Evolutionary conservation across 2,329 filamentous ascomycete species (phyloP), one percentile per base, ranked within the genome.

Genomic region (Hypoxylon sp.): DNA sequence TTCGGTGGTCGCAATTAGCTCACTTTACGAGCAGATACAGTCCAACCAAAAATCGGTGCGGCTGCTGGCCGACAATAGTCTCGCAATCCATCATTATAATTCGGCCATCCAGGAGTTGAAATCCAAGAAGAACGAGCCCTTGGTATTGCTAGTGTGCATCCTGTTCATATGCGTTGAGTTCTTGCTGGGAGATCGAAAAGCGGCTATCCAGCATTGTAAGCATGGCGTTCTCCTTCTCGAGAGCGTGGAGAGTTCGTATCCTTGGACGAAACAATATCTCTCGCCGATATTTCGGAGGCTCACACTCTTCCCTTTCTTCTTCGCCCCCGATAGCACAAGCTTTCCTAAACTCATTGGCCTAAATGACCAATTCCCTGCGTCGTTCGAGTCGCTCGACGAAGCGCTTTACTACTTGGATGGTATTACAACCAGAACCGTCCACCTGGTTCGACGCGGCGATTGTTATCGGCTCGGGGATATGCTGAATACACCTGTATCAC

Each of bases 161-260:
- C 69, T 83, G 14, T 82, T 83, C 60, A 74, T 80, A 33, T 82
- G 80, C 64, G 78, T 83, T 55, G 81, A 82, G 64, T 77, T 80
- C 58, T 70, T 82, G 0, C 76, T 77, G 0, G 79, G 76, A 7
- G 75, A 82, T 68, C 70, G 70, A 16, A 67, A 73, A 4, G 72
- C 74, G 2, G 80, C 79, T 0, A 73, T 78, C 3, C 71, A 72
- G 7, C 81, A 83, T 57, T 77, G 75, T 3, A 73, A 73, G 0
- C 80, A 82, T 56, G 81, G 80, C 8, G 73, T 80, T 14, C 65
- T 66, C 14, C 74, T 82, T 1, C 72, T 80, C 5, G 77, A 77
- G 52, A 68, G 68, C n/a, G 68, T 73, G 11, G 62, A 69, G 28
- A 50, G 60, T 8, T 65, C 69, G 1, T 72, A 64, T 16, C 71